A percentile compares a stretch with the other conserved stretches of the same genome.
Evolutionary conservation across 768 basidiomycete species (phyloP).

Genomic region (Rhodotorula babjevae): DNA sequence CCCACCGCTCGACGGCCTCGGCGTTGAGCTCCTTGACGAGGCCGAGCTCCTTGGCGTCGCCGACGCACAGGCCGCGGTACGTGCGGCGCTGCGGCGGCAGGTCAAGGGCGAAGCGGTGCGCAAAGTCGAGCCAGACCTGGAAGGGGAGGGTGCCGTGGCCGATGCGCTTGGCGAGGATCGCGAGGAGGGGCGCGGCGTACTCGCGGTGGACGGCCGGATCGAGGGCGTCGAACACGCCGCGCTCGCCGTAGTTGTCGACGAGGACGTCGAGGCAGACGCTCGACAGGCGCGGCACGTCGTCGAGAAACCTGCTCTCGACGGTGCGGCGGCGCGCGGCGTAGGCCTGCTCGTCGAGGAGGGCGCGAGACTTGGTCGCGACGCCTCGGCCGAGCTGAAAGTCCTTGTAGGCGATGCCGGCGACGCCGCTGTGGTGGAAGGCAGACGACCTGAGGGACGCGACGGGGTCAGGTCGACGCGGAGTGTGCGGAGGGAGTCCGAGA

Average conservation of each 20-base stretch:
- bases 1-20: not conserved
- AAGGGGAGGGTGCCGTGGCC: conserved; percentile 4
- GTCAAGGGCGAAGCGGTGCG: not conserved
- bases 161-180: not conserved
- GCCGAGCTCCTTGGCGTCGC: conserved; percentile 16
- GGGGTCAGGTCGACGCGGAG: too few species aligned
- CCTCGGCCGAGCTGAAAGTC: conserved; percentile 21
- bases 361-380: not conserved
- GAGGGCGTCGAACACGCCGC: conserved; percentile 4
- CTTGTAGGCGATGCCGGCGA: conserved; percentile 13
- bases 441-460: not conserved
- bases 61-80: conserved; percentile 21
- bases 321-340: not conserved
- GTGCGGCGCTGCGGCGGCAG: conserved; percentile 4
- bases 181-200: not conserved
- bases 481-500: too few species aligned
- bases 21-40: conserved; percentile 10
- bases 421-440: not conserved
- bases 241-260: conserved; percentile 18
- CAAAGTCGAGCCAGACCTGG: conserved; percentile 25
- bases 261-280: conserved; percentile 14
- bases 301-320: not conserved
- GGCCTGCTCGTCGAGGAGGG: not conserved
- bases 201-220: not conserved
- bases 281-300: conserved; percentile 10